Conservation (phyloP, 192 early-diverging fungal species). For the Lobosporangium transversale region DNA sequence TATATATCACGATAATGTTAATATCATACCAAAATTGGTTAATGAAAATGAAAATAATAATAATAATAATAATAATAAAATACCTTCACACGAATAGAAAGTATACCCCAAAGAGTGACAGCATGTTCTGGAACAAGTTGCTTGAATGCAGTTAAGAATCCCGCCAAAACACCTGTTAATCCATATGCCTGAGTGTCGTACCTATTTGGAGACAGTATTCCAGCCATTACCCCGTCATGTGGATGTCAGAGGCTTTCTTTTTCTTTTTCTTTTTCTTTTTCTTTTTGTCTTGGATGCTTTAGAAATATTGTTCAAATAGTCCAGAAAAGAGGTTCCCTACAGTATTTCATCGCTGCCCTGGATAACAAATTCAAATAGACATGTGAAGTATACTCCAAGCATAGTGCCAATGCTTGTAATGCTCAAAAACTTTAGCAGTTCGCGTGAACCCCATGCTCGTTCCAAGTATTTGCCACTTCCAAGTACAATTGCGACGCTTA, state of each 20-base stretch:
- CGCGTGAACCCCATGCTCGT: constrained; percentile 81
- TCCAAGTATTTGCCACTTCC: constrained; percentile 85
- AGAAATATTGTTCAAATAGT: too few relatives aligned
- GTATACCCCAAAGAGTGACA: constrained; percentile 68
- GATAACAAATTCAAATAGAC: constrained; percentile 66
- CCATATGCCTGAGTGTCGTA: constrained; percentile 75
- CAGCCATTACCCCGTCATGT: too few relatives aligned
- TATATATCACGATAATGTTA: too few relatives aligned
- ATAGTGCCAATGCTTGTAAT: constrained; percentile 65
- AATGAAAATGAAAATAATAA: too few relatives aligned
- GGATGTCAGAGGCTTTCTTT: too few relatives aligned
- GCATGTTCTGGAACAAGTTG: constrained; percentile 89
- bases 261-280: too few relatives aligned
- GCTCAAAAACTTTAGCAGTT: constrained; percentile 74
- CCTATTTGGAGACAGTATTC: constrained; percentile 18
- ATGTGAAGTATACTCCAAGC: constrained; percentile 64
- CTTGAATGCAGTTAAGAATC: constrained; percentile 89
- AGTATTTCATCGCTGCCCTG: constrained; percentile 64
- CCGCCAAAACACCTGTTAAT: constrained; percentile 73
- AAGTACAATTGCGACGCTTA: constrained; percentile 45
- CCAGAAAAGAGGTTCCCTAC: too few relatives aligned
- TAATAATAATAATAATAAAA: too few relatives aligned
- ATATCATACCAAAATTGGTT: too few relatives aligned
- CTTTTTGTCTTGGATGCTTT: too few relatives aligned
- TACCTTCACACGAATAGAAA: constrained; percentile 85